These are phyloP conservation scores for Ganoderma meredithae DNA, from an alignment of 1,284 basidiomycete genomes.

Conservation along the genomic window DNA sequence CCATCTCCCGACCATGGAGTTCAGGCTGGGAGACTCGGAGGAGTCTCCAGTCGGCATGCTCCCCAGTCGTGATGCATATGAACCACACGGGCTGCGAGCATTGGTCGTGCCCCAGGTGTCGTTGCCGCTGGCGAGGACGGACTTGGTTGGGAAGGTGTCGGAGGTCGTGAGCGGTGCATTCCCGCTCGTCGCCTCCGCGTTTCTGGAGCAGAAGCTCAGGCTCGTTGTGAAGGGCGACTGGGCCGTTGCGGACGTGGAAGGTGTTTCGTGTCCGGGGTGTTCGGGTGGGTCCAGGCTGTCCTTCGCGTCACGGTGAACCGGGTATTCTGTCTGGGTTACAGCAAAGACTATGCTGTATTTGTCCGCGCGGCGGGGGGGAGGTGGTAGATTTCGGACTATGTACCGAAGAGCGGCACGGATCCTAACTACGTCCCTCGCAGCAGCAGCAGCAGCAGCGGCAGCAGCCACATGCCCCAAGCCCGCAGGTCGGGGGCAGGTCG, in stretches of 20 bases:
- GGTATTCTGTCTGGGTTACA: no score
- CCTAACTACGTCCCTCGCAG: no score
- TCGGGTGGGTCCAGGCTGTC: no score
- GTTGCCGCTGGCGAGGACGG: neutral
- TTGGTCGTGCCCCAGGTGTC: neutral
- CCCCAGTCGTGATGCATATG: neutral
- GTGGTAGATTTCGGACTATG: no score
- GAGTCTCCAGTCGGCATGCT: neutral
- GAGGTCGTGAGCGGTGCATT: neutral
- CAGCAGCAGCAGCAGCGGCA: no score
- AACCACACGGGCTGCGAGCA: neutral
- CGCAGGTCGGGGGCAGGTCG: no score
- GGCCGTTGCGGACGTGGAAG: neutral
- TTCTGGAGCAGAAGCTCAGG: neutral
- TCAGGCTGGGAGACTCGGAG: neutral
- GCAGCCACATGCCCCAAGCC: no score
- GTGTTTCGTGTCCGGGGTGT: no score
- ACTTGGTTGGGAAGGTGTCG: neutral
- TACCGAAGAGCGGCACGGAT: no score
- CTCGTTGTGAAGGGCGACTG: neutral
- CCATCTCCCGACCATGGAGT: conserved; percentile 1
- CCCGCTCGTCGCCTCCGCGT: neutral
- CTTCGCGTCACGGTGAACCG: no score
- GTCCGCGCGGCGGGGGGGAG: no score
- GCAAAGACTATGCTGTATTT: no score